Evolutionary conservation across 163 green algal genomes (phyloP).

Genomic region (Scenedesmus sp.): DNA sequence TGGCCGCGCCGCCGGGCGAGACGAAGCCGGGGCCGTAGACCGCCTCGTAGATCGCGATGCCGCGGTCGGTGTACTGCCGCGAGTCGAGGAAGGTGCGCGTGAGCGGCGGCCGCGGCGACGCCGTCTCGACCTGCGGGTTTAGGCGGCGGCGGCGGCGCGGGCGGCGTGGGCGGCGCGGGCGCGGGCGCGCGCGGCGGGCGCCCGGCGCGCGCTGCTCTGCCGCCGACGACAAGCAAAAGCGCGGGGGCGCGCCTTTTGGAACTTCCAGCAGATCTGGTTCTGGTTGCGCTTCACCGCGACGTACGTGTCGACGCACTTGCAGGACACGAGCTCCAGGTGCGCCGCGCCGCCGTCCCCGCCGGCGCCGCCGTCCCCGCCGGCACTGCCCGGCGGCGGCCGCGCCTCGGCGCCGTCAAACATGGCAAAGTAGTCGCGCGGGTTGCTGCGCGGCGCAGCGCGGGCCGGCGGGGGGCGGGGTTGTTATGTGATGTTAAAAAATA

Average conservation of each 20-base stretch:
- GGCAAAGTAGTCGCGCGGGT: conserved; percentile 78
- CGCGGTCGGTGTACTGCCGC: conserved; percentile 70
- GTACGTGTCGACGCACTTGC: conserved; percentile 87
- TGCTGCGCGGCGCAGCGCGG: no score
- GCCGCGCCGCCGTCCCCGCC: conserved; percentile 49
- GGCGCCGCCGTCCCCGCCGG: no score
- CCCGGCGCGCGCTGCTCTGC: no score
- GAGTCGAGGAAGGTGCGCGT: conserved; percentile 78
- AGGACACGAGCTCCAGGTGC: conserved; percentile 75
- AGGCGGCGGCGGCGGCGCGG: not conserved
- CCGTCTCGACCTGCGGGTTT: conserved; percentile 20
- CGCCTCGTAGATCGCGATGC: conserved; percentile 82
- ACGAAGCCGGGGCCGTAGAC: conserved; percentile 86
- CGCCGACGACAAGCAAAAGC: no score
- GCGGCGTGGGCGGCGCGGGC: not conserved
- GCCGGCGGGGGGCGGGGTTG: not conserved
- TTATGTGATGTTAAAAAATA: no score
- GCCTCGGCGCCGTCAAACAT: conserved; percentile 70
- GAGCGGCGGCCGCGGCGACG: not conserved
- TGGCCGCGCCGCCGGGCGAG: conserved; percentile 73
- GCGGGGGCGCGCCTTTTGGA: conserved; percentile 62
- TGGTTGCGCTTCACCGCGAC: conserved; percentile 90
- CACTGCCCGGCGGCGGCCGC: no score
- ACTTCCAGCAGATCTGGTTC: conserved; percentile 92
- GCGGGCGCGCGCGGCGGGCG: no score